Base-by-base conservation (phyloP, 164 flowering plant genomes). In the Macadamia integrifolia region DNA sequence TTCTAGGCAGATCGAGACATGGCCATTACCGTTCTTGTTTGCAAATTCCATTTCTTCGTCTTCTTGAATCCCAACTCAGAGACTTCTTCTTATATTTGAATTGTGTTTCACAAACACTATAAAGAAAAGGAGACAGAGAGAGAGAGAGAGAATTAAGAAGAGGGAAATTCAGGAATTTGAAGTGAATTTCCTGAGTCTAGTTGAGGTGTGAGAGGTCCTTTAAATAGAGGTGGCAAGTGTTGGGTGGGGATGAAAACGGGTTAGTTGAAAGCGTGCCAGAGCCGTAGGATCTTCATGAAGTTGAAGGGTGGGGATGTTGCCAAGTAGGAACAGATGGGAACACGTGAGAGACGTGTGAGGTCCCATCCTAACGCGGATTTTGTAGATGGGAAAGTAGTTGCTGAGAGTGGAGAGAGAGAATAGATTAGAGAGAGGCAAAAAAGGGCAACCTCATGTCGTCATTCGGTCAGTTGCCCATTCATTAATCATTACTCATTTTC, bases 111-210 rank as follows among this genome's bases (percentile, higher is more conserved):
- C 9, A 9, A 43, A 43, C 6, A 43, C 6, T 6, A 43, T 5
- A 9, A 43, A 43, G 9, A 43, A 43, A 43, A 43, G 50, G 64
- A 40, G 65, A 56, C 0, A 23, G 23, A 23, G 23, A 46, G 56
- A 60, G 68, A 65, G 62, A 53, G 44, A 53, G 61, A 14, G 30
- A 61, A 23, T 23, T 23, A 23, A 23, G 23, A 48, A 35, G 61
- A 17, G 42, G 52, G 68, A 64, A 64, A 70, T 29, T 46, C 44
- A 32, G 3, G 29, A 7, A 53, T 46, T 46, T 46, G 6, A 35
- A 64, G 49, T 35, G 64, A 71, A 57, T 67, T 75, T 69, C 75
- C 78, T 75, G 78, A 63, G 66, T 64, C 32, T 67, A 17, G 69
- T 46, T 65, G 32, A 60, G 14, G 72, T 3, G 64, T 49, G 53